Percentiles rank a stretch among this genome's conserved stretches.
phyloP scores from a whole-genome alignment of 805 yeast genomes.

The Myxozyma kluyveri region DNA sequence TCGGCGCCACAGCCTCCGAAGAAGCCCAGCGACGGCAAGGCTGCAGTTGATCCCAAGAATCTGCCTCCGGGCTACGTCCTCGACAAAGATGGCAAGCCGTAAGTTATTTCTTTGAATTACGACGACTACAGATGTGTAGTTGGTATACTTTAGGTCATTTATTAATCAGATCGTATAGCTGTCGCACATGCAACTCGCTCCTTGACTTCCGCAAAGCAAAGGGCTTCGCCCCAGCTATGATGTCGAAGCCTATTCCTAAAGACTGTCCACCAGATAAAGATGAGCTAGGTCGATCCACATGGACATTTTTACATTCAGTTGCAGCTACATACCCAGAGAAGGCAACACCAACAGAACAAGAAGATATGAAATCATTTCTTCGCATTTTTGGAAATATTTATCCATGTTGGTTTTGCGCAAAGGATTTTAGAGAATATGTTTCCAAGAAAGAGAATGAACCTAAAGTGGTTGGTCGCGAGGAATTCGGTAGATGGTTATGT shows the following conservation, averaged over 20 bases:
- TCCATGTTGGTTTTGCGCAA: conserved; percentile 93
- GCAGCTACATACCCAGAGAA: conserved; percentile 83
- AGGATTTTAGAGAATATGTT: conserved; percentile 70
- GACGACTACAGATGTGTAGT: no score
- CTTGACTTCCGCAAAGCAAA: conserved; percentile 73
- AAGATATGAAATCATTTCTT: conserved; percentile 69
- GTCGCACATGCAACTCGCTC: conserved; percentile 84
- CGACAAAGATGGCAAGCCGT: conserved; percentile 93
- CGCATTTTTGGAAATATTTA: conserved; percentile 71
- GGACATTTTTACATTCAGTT: conserved; percentile 87
- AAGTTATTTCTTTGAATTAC: conserved; percentile 40
- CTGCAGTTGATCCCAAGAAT: conserved; percentile 4
- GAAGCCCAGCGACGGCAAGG: conserved; percentile 9
- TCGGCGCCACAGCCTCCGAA: conserved; percentile 2
- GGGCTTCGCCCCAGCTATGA: conserved; percentile 33
- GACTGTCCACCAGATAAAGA: conserved; percentile 87
- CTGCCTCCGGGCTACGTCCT: conserved; percentile 43
- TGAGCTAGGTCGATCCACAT: conserved; percentile 75
- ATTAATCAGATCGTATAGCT: conserved; percentile 41
- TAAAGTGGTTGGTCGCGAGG: conserved; percentile 54
- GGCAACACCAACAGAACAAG: conserved; percentile 62
- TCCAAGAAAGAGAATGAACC: conserved; percentile 47
- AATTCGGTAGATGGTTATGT: conserved; percentile 87
- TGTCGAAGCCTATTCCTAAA: conserved; percentile 32
- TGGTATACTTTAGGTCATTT: no score